phyloP scores from a whole-genome alignment of 495 filamentous ascomycete genomes.

The Geopyxis carbonaria region DNA sequence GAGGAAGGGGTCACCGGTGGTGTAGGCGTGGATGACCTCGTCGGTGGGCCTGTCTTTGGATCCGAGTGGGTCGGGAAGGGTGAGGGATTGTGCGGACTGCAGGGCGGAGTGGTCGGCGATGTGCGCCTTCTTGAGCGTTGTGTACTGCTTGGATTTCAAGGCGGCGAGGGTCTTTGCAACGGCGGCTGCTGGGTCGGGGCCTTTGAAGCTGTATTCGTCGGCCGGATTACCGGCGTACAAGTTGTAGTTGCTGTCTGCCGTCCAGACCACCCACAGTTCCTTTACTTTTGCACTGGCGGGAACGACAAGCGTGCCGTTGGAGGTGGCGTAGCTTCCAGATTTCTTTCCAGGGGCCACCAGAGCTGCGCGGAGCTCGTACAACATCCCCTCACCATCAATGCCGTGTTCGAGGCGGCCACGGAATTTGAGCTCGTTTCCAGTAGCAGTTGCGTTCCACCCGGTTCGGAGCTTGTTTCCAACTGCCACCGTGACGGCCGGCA shows the following conservation, averaged over 20 bases:
- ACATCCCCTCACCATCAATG: conserved; percentile 29
- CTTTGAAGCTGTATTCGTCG: conserved; percentile 32
- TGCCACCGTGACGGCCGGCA: conserved; percentile 26
- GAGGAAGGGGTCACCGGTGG: conserved; percentile 29
- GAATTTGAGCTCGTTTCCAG: conserved; percentile 20
- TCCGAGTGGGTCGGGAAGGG: conserved; percentile 27
- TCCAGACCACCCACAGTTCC: conserved; percentile 27
- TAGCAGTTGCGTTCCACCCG: conserved; percentile 21
- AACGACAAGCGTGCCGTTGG: conserved; percentile 15
- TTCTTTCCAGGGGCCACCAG: conserved; percentile 11
- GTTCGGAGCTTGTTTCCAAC: conserved; percentile 24
- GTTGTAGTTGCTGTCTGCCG: conserved; percentile 33
- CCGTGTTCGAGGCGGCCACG: conserved; percentile 21
- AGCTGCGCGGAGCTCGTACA: conserved; percentile 23
- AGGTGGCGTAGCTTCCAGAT: conserved; percentile 11
- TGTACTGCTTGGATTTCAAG: conserved; percentile 23
- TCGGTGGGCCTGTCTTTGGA: conserved; percentile 28
- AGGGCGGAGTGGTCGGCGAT: conserved; percentile 29
- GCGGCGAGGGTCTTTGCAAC: conserved; percentile 24
- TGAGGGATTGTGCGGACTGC: conserved; percentile 26
- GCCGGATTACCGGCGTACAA: conserved; percentile 28
- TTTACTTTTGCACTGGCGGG: conserved; percentile 9
- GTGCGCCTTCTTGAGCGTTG: conserved; percentile 26
- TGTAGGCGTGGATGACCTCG: conserved; percentile 27
- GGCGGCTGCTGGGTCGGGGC: conserved; percentile 27